Base-by-base conservation (phyloP, 2,329 filamentous ascomycete species). In the Neospermospora avenae region DNA sequence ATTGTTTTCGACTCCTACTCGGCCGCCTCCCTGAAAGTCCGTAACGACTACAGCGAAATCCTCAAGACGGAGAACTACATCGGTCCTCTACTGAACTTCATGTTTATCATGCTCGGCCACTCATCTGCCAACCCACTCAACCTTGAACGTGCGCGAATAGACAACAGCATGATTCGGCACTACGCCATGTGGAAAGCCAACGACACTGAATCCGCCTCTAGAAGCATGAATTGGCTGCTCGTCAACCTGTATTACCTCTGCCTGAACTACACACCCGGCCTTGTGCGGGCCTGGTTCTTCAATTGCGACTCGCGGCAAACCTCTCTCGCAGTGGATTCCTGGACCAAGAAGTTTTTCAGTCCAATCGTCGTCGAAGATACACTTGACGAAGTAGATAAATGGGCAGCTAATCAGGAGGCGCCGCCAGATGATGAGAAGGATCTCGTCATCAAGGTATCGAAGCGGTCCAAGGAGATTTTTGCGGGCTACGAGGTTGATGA, bases 401-500 rank as follows among this genome's bases (percentile, higher is more conserved):
- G 90, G 91, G 80, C 82, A 0, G 77, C 76, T 2, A 73, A 73
- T 14, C 81, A 86, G 66, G 80, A 85, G 20, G 59, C 75, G 1
- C 74, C 78, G 0, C 74, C 70, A 13, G 70, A 76, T 4, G 82
- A 84, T 34, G 82, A 86, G 64, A 80, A 83, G 59, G 80, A 84
- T 63, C 75, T 88, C 8, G 69, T 77, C 0, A 80, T 98, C 59
- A 93, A 89, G 72, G 84, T 96, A 10, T 90, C 87, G 58, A 81
- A 82, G 35, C 80, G 84, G 11, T 85, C 86, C 0, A 83, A 84
- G 52, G 93, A 98, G 74, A 84, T 98, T 37, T 88, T 87, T 13
- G 92, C 91, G 0, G 87, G 87, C 3, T 97, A 96, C 72, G 85
- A 90, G 55, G 85, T 99, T 11, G 95, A 99, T 72, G 93, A 98